These are phyloP conservation scores for Chlorencoelia australis DNA, from an alignment of 2,329 filamentous ascomycete genomes.

Conservation along the genomic window DNA sequence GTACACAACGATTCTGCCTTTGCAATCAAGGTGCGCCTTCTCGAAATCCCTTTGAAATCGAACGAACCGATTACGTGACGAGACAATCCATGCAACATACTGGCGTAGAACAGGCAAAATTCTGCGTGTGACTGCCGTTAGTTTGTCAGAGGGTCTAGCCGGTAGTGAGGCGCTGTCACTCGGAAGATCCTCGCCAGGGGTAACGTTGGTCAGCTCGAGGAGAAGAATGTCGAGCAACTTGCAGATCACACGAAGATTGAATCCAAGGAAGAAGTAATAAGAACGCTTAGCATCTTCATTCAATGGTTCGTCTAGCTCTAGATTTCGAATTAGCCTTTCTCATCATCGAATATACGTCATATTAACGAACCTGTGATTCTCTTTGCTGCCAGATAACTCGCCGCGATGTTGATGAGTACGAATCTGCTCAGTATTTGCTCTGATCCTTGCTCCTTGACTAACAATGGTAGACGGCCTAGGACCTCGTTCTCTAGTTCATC, in stretches of 20 bases:
- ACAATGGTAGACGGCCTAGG: slow-evolving; percentile 62
- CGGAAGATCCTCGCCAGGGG: slow-evolving; percentile 32
- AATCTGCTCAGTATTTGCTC: slow-evolving; percentile 65
- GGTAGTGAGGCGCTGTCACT: slow-evolving; percentile 30
- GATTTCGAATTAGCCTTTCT: no score
- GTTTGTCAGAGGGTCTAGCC: slow-evolving; percentile 33
- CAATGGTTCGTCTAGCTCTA: slow-evolving; percentile 32
- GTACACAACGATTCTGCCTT: slow-evolving; percentile 42
- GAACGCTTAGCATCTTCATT: slow-evolving; percentile 28
- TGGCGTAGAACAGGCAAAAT: slow-evolving; percentile 54
- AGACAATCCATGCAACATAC: slow-evolving; percentile 58
- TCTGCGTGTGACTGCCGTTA: slow-evolving; percentile 48
- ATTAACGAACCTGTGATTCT: slow-evolving; percentile 44
- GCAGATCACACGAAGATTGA: slow-evolving; percentile 71
- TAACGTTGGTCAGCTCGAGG: slow-evolving; percentile 51
- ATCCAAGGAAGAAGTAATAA: slow-evolving; percentile 57
- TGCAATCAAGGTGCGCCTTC: slow-evolving; percentile 23
- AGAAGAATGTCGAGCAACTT: slow-evolving; percentile 60
- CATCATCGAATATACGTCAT: no score
- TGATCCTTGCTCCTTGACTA: slow-evolving; percentile 58
- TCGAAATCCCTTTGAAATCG: slow-evolving; percentile 4
- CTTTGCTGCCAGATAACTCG: slow-evolving; percentile 61
- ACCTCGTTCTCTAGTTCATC: slow-evolving; percentile 81
- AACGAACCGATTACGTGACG: slow-evolving; percentile 42
- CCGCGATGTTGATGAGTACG: slow-evolving; percentile 75